Evolutionary conservation across 2,329 filamentous ascomycete species (phyloP).

Genomic region (Diaporthe ampelina): DNA sequence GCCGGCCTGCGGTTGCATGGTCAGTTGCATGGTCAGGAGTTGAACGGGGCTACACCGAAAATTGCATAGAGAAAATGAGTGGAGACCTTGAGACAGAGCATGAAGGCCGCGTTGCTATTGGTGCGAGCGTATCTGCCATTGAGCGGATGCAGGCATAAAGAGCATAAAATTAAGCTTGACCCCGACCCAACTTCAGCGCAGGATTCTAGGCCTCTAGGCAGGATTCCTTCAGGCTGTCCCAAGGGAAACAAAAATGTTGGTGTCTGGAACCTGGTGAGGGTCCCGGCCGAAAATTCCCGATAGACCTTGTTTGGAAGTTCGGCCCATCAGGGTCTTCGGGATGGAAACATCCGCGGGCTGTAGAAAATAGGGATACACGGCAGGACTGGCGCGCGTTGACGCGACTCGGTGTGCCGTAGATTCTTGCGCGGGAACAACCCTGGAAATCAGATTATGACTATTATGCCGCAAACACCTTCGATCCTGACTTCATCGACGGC

Average conservation of each 20-base stretch:
- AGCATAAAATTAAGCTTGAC: slow-evolving; percentile 1
- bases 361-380: not conserved
- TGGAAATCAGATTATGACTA: not conserved
- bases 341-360: too few relatives aligned
- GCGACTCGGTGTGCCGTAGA: slow-evolving; percentile 1
- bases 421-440: not conserved
- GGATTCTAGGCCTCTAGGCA: not conserved
- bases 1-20: slow-evolving; percentile 1
- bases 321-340: not conserved
- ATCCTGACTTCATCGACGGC: too few relatives aligned
- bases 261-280: not conserved
- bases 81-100: not conserved
- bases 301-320: not conserved
- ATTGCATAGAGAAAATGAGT: not conserved
- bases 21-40: slow-evolving; percentile 5
- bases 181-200: not conserved
- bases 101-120: not conserved
- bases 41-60: not conserved
- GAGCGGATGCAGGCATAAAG: not conserved
- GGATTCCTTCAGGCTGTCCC: not conserved
- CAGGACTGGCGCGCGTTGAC: too few relatives aligned
- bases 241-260: not conserved
- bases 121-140: not conserved
- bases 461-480: not conserved
- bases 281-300: not conserved